Evolutionary conservation across 805 yeast species (phyloP).

Genomic region (Metschnikowia gelsemii): DNA sequence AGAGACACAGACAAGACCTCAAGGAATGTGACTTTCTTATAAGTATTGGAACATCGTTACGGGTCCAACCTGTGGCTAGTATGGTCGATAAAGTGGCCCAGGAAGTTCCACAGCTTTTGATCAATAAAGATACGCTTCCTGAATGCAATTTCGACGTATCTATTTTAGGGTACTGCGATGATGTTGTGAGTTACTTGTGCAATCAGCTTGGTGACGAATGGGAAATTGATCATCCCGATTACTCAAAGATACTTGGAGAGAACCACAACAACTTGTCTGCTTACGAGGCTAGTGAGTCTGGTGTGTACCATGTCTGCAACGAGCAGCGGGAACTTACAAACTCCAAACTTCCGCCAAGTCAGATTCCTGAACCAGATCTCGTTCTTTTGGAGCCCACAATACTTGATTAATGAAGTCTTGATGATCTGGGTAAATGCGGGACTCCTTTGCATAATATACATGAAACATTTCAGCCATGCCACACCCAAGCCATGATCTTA

Average conservation of each 20-base stretch:
- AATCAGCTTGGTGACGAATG: constrained; percentile 31
- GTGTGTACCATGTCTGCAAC: constrained; percentile 9
- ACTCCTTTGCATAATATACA: no score
- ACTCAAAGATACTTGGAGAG: constrained; percentile 17
- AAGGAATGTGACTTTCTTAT: constrained; percentile 71
- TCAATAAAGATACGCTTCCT: constrained; percentile 71
- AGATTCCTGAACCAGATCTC: constrained; percentile 17
- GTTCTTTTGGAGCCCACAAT: constrained; percentile 18
- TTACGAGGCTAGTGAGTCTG: constrained; percentile 4
- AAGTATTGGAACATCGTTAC: constrained; percentile 87
- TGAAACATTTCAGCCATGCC: no score
- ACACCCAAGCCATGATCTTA: no score
- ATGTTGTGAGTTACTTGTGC: constrained; percentile 63
- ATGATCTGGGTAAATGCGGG: no score
- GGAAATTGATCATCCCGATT: constrained; percentile 34
- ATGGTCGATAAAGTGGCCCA: constrained; percentile 72
- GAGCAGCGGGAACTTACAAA: constrained; percentile 6
- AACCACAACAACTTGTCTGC: constrained; percentile 5
- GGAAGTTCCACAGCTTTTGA: constrained; percentile 78
- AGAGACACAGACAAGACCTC: constrained; percentile 56
- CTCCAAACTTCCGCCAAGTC: constrained; percentile 1
- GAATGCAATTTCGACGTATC: constrained; percentile 80
- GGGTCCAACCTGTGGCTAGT: constrained; percentile 89
- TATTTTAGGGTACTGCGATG: constrained; percentile 80
- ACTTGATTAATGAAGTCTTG: background rate